Evolutionary conservation across 257 asterid species (phyloP).

Genomic region (Nyctanthes arbortristis): DNA sequence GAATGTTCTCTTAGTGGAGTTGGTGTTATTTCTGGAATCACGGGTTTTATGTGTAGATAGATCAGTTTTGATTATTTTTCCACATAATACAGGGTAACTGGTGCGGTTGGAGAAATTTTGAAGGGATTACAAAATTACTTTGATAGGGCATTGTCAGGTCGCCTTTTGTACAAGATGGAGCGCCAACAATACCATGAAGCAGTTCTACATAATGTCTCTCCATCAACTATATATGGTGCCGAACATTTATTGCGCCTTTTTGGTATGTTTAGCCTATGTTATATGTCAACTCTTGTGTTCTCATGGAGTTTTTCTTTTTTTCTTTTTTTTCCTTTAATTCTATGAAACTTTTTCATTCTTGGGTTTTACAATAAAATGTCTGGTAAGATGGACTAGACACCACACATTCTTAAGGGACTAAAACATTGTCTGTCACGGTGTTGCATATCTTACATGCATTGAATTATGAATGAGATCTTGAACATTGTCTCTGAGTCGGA

Average conservation of each 20-base stretch:
- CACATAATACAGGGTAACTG: slow-evolving; percentile 56
- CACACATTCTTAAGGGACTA: neutral
- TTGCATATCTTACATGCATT: neutral
- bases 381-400: neutral
- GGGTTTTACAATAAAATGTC: neutral
- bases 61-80: slow-evolving; percentile 17
- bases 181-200: slow-evolving; percentile 81
- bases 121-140: slow-evolving; percentile 83
- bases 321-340: no score
- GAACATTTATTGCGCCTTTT: slow-evolving; percentile 95
- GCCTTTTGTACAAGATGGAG: slow-evolving; percentile 87
- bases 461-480: neutral
- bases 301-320: neutral
- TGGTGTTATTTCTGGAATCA: neutral
- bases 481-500: slow-evolving; percentile 5
- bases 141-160: slow-evolving; percentile 76
- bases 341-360: neutral
- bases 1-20: neutral
- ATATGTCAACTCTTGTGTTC: neutral
- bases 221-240: slow-evolving; percentile 92
- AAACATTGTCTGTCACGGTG: neutral
- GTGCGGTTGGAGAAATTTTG: slow-evolving; percentile 72
- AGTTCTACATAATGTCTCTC: slow-evolving; percentile 55
- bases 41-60: neutral
- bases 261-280: slow-evolving; percentile 53